Percentiles rank a stretch among this genome's conserved stretches.
These are phyloP conservation scores for Rhododendron vialii DNA, from an alignment of 148 eudicot species.

Conservation along the genomic window DNA sequence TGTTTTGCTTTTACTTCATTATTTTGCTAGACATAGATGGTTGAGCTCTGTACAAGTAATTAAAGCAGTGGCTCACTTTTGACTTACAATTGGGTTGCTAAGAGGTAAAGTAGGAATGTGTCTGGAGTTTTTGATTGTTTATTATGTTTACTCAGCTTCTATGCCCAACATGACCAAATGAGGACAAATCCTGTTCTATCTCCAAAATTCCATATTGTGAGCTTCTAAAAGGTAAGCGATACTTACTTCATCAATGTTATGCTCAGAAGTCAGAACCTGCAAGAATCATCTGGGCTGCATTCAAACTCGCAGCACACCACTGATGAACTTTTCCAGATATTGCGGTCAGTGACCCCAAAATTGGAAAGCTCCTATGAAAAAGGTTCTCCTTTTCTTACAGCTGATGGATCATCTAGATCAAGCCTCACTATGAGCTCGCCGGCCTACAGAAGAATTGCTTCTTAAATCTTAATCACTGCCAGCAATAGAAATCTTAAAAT, in stretches of 20 bases:
- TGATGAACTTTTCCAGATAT: slow-evolving; percentile 96
- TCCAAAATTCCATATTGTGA: background rate
- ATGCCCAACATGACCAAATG: background rate
- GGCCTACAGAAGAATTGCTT: slow-evolving; percentile 37
- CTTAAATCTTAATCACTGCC: background rate
- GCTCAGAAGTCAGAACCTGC: slow-evolving; percentile 96
- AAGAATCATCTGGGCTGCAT: slow-evolving; percentile 90
- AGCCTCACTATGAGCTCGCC: slow-evolving; percentile 88
- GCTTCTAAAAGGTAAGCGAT: slow-evolving; percentile 9
- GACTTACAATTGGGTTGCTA: no score
- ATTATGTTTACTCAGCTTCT: background rate
- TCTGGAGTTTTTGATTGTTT: background rate
- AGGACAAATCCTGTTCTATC: background rate
- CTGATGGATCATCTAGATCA: slow-evolving; percentile 94
- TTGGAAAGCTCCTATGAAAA: slow-evolving; percentile 77
- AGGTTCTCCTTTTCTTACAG: slow-evolving; percentile 96
- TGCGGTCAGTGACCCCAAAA: slow-evolving; percentile 82
- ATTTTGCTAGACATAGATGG: no score
- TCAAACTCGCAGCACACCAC: slow-evolving; percentile 84
- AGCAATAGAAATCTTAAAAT: no score
- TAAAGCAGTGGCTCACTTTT: no score
- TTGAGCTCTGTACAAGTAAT: no score
- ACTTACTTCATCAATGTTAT: slow-evolving; percentile 75
- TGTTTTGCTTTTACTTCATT: no score
- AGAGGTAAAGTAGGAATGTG: background rate